Percentiles rank a stretch among this genome's conserved stretches.
phyloP scores from a whole-genome alignment of 2,329 filamentous ascomycete genomes.

The Claviceps quebecensis region DNA sequence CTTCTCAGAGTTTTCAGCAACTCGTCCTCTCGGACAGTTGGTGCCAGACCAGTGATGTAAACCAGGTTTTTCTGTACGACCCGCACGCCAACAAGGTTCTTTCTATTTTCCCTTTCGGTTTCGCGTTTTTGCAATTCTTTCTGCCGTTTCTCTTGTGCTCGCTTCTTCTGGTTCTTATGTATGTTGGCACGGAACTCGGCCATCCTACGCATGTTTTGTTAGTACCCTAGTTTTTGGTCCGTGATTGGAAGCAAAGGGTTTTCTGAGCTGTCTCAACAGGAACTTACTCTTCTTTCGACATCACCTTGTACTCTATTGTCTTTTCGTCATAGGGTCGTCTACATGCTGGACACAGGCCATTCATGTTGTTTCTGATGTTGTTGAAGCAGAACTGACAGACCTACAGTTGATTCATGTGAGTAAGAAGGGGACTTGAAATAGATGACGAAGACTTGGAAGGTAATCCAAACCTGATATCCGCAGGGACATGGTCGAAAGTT shows the following conservation, averaged over 20 bases:
- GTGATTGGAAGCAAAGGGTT: background rate
- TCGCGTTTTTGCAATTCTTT: slow-evolving; percentile 95
- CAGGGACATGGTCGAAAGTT: slow-evolving; percentile 96
- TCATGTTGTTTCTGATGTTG: slow-evolving; percentile 97
- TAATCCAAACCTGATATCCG: slow-evolving; percentile 72
- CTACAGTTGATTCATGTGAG: slow-evolving; percentile 28
- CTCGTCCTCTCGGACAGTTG: slow-evolving; percentile 83
- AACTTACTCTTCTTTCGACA: slow-evolving; percentile 84
- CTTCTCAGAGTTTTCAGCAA: slow-evolving; percentile 81
- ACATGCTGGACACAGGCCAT: slow-evolving; percentile 94
- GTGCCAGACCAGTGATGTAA: slow-evolving; percentile 89
- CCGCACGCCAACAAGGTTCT: slow-evolving; percentile 86
- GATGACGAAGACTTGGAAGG: background rate
- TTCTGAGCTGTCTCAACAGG: background rate
- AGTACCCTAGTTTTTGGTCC: background rate
- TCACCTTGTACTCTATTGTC: slow-evolving; percentile 92
- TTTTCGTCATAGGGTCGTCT: slow-evolving; percentile 91
- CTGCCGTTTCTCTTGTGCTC: slow-evolving; percentile 67
- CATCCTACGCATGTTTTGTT: slow-evolving; percentile 32
- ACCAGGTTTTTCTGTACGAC: slow-evolving; percentile 98
- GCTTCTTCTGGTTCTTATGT: slow-evolving; percentile 85
- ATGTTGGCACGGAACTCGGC: slow-evolving; percentile 65
- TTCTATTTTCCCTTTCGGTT: slow-evolving; percentile 87
- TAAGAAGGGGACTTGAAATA: background rate
- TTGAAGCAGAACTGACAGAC: slow-evolving; percentile 99